Evolutionary conservation across 139 green algal species (phyloP).

Genomic region (Volvox reticuliferus): DNA sequence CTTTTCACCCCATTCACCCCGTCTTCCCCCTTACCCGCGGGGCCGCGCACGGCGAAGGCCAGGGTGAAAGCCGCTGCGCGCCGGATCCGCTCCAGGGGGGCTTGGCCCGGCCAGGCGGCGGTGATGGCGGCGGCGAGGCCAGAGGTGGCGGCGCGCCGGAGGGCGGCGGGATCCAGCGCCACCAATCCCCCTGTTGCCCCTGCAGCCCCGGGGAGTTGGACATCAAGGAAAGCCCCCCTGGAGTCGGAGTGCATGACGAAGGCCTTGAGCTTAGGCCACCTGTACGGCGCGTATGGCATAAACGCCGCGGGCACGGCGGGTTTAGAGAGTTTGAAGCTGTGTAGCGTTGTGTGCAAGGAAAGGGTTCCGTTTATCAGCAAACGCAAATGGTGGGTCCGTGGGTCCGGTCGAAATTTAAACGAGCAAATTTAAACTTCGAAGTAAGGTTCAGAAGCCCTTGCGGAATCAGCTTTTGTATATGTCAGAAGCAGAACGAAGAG

Average conservation of each 20-base stretch:
- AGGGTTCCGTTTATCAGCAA: no score
- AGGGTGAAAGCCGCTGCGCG: slow-evolving; percentile 35
- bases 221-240: slow-evolving; percentile 19
- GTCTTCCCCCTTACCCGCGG: slow-evolving; percentile 10
- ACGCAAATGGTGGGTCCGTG: no score
- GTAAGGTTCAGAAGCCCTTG: no score
- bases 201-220: background rate
- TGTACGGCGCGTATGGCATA: background rate
- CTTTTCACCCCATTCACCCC: no score
- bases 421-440: no score
- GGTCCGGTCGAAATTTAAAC: no score
- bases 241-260: slow-evolving; percentile 43
- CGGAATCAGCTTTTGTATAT: no score
- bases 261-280: slow-evolving; percentile 45
- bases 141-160: slow-evolving; percentile 19
- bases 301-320: background rate
- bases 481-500: no score
- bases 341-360: no score
- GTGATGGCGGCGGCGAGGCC: slow-evolving; percentile 30
- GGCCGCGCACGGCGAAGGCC: slow-evolving; percentile 19
- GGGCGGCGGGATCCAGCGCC: slow-evolving; percentile 17
- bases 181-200: background rate
- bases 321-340: background rate
- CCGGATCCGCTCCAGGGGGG: slow-evolving; percentile 43
- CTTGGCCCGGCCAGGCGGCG: slow-evolving; percentile 20